Percentiles rank a stretch among this genome's conserved stretches.
phyloP scores from a whole-genome alignment of 768 basidiomycete species.

The Lactarius tabidus region DNA sequence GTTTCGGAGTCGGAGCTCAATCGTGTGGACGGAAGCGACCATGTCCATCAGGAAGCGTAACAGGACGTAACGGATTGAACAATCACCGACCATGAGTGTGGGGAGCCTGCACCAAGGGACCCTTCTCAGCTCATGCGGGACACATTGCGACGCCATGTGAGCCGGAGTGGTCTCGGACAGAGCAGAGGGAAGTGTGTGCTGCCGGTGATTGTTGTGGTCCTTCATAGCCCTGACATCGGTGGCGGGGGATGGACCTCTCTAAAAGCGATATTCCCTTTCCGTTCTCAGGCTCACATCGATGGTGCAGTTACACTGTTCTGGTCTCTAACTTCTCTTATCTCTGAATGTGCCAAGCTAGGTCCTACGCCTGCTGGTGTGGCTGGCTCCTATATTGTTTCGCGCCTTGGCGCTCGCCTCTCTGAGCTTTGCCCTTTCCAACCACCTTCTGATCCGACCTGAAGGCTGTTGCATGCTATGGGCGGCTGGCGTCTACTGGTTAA shows the following conservation, averaged over 20 bases:
- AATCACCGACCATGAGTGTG: not conserved
- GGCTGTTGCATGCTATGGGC: not conserved
- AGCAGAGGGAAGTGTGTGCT: not conserved
- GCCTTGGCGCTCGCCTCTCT: not conserved
- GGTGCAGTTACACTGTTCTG: not conserved
- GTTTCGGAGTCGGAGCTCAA: not conserved
- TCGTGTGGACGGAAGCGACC: not conserved
- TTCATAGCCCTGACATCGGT: not conserved
- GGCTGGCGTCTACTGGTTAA: not conserved
- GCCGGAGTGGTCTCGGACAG: not conserved
- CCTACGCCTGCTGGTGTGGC: not conserved
- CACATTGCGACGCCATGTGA: not conserved
- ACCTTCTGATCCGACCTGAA: not conserved
- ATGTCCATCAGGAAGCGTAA: not conserved
- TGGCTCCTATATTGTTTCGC: constrained; percentile 4
- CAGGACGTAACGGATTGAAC: not conserved
- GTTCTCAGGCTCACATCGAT: constrained; percentile 15
- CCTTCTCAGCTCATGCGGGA: not conserved
- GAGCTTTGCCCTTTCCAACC: not conserved
- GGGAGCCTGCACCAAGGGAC: not conserved
- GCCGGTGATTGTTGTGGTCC: constrained; percentile 6
- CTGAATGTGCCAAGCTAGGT: not conserved
- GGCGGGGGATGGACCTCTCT: not conserved
- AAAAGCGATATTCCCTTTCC: constrained; percentile 1
- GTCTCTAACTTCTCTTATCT: not conserved